Percentiles rank a stretch among this genome's conserved stretches.
Conservation (phyloP, 2,329 filamentous ascomycete genomes). For the Ramichloridium luteum region DNA sequence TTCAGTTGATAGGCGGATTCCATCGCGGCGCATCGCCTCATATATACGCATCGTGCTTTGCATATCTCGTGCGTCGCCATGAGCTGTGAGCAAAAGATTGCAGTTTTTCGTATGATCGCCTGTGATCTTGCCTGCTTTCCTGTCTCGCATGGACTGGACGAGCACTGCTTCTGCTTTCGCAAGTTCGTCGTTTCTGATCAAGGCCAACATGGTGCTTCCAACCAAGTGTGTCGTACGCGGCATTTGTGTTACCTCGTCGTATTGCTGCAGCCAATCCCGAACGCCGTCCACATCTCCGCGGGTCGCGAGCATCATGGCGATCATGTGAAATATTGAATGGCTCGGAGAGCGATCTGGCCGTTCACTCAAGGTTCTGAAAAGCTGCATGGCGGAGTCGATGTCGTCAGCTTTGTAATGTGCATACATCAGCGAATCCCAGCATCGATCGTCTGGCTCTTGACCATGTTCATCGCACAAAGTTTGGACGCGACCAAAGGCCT, state of each 20-base stretch:
- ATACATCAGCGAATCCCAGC: conserved; percentile 69
- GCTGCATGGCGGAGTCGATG: conserved; percentile 50
- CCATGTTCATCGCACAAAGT: conserved; percentile 16
- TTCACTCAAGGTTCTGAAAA: conserved; percentile 50
- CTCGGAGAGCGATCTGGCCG: conserved; percentile 40
- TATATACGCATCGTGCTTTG: conserved; percentile 42
- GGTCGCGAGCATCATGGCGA: conserved; percentile 60
- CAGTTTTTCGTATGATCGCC: conserved; percentile 54
- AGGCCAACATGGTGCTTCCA: conserved; percentile 54
- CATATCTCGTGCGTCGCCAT: conserved; percentile 52
- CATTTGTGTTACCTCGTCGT: conserved; percentile 45
- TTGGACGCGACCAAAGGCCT: conserved; percentile 51
- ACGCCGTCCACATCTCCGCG: conserved; percentile 63
- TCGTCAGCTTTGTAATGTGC: conserved; percentile 56
- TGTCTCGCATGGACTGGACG: conserved; percentile 36
- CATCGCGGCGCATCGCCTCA: conserved; percentile 40
- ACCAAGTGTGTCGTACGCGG: conserved; percentile 46
- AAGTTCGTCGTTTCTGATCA: conserved; percentile 35
- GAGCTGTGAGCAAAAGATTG: conserved; percentile 63
- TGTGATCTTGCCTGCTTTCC: conserved; percentile 32
- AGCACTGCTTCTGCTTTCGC: conserved; percentile 40
- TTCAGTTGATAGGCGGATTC: conserved; percentile 41
- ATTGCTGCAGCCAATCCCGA: conserved; percentile 47
- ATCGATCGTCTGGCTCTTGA: conserved; percentile 41
- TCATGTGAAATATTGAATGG: conserved; percentile 52